phyloP scores from a whole-genome alignment of 306 rosid genomes.

The Senna tora region DNA sequence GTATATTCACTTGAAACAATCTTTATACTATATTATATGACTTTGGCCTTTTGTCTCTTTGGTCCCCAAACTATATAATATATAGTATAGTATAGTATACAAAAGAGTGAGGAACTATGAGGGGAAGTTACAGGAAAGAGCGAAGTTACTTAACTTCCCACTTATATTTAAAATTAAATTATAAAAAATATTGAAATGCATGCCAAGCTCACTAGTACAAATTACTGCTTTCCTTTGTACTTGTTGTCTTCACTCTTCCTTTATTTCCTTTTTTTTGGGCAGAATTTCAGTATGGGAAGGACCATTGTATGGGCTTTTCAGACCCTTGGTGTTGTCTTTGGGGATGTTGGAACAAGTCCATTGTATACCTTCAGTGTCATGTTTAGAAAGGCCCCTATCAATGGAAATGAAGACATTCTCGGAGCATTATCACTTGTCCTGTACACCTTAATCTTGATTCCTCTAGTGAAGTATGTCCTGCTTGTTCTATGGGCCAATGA shows the following conservation, averaged over 20 bases:
- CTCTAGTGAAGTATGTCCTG: constrained; percentile 84
- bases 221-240: constrained; percentile 6
- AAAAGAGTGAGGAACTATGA: no score
- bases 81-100: no score
- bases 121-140: no score
- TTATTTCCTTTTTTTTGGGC: constrained; percentile 36
- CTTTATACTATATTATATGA: neutral
- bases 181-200: no score
- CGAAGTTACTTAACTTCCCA: no score
- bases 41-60: no score
- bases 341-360: constrained; percentile 98
- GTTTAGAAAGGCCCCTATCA: constrained; percentile 88
- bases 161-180: no score
- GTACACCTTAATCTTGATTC: constrained; percentile 88
- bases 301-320: constrained; percentile 71
- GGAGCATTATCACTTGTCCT: constrained; percentile 90
- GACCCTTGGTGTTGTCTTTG: constrained; percentile 95
- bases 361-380: constrained; percentile 89
- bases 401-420: constrained; percentile 78
- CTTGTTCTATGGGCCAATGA: constrained; percentile 96
- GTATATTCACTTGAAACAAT: constrained; percentile 20
- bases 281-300: constrained; percentile 75
- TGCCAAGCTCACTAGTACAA: neutral
- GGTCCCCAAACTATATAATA: no score
- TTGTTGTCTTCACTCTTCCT: constrained; percentile 21